These are phyloP conservation scores for Amanita molliuscula DNA, from an alignment of 768 basidiomycete species.

Conservation along the genomic window DNA sequence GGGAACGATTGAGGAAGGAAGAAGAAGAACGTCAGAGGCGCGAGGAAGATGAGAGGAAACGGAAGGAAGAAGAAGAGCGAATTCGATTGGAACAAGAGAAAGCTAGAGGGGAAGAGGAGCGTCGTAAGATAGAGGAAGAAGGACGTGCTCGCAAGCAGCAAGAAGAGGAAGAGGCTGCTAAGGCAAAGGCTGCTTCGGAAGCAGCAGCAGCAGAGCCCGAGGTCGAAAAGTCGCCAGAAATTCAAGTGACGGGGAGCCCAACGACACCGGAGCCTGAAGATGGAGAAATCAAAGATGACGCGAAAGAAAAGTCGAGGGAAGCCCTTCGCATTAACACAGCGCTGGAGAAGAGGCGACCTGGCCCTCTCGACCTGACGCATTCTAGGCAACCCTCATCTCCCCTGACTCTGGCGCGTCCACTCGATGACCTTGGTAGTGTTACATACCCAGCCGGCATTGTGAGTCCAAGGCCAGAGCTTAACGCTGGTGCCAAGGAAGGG, in stretches of 20 bases:
- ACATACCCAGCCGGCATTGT: conserved; percentile 75
- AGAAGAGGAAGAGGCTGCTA: conserved; percentile 29
- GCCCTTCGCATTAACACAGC: conserved; percentile 58
- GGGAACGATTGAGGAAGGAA: conserved; percentile 18
- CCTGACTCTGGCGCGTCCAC: conserved; percentile 73
- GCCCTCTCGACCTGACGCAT: conserved; percentile 58
- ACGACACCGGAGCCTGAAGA: conserved; percentile 36
- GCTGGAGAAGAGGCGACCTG: conserved; percentile 47
- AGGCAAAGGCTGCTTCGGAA: conserved; percentile 25
- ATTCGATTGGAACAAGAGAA: conserved; percentile 20
- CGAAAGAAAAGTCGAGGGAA: conserved; percentile 41
- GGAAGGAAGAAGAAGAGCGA: conserved; percentile 18
- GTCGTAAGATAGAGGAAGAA: conserved; percentile 13
- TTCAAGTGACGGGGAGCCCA: conserved; percentile 28
- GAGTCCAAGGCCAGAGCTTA: conserved; percentile 80
- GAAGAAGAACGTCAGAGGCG: conserved; percentile 26
- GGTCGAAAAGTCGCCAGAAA: conserved; percentile 20
- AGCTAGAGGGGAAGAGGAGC: conserved; percentile 16
- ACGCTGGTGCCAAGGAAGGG: conserved; percentile 72
- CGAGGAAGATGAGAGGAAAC: conserved; percentile 16
- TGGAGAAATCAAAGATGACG: conserved; percentile 24
- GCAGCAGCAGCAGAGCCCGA: conserved; percentile 20
- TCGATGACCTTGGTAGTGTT: conserved; percentile 71
- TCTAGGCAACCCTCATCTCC: conserved; percentile 52
- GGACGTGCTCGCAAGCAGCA: conserved; percentile 22